phyloP scores from a whole-genome alignment of 139 green algal genomes.

The Diplosphaera chodatii region DNA sequence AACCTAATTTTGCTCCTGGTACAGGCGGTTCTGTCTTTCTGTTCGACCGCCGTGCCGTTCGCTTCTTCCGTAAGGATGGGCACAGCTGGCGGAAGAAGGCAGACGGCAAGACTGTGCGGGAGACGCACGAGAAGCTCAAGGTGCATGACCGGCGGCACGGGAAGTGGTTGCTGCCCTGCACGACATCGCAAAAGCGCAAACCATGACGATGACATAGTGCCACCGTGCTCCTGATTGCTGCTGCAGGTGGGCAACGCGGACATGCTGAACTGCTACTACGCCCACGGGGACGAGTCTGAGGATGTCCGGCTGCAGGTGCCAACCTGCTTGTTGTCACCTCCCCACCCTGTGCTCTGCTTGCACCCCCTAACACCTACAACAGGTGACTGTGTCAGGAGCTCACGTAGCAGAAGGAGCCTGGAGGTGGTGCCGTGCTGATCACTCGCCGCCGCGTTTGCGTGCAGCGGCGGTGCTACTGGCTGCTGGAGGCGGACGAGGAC shows the following conservation, averaged over 20 bases:
- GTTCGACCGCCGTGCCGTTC: slow-evolving; percentile 48
- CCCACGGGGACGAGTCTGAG: slow-evolving; percentile 41
- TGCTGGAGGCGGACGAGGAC: slow-evolving; percentile 45
- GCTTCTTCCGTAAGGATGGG: slow-evolving; percentile 65
- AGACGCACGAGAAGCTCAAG: slow-evolving; percentile 82
- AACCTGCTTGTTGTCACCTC: too few relatives aligned
- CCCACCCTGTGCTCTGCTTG: too few relatives aligned
- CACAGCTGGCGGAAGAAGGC: slow-evolving; percentile 75
- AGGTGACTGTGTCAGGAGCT: too few relatives aligned
- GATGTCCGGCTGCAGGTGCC: slow-evolving; percentile 33
- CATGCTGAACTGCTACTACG: slow-evolving; percentile 76
- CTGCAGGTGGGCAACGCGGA: slow-evolving; percentile 44
- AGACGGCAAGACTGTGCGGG: slow-evolving; percentile 64
- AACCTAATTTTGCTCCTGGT: neutral
- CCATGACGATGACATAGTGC: too few relatives aligned
- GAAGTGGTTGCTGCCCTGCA: too few relatives aligned
- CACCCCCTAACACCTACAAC: too few relatives aligned
- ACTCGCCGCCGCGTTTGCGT: too few relatives aligned
- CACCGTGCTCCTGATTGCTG: too few relatives aligned
- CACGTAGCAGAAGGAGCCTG: too few relatives aligned
- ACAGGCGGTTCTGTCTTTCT: slow-evolving; percentile 63
- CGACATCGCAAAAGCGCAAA: too few relatives aligned
- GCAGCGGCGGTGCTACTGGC: slow-evolving; percentile 69
- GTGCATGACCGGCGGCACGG: too few relatives aligned
- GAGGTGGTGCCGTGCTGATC: too few relatives aligned